Evolutionary conservation across 75 land plant genomes (phyloP).

Genomic region (Sequoia sempervirens): DNA sequence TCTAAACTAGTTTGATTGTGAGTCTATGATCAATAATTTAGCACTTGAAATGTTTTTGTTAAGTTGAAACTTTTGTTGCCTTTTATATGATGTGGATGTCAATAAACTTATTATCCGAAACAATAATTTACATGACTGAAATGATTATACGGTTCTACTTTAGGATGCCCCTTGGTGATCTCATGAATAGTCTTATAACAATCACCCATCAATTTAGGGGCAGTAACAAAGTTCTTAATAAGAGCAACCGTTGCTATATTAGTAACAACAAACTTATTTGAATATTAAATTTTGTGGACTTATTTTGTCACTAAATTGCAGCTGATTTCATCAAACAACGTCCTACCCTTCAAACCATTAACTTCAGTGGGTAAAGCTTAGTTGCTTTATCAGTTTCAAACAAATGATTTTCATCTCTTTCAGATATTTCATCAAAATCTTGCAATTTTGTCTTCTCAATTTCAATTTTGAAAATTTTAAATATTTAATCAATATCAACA

Average conservation of each 20-base stretch:
- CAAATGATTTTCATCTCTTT: neutral
- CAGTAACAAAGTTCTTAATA: neutral
- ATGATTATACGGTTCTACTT: neutral
- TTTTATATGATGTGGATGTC: neutral
- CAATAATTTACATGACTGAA: neutral
- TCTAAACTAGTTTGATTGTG: neutral
- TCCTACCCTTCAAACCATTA: neutral
- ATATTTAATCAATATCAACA: neutral
- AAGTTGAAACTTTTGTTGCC: neutral
- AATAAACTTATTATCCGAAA: neutral
- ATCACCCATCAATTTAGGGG: neutral
- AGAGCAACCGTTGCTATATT: neutral
- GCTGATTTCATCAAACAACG: neutral
- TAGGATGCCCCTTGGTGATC: neutral
- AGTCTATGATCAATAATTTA: neutral
- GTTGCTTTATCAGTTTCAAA: neutral
- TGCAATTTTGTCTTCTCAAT: neutral
- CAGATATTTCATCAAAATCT: neutral
- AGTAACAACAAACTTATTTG: neutral
- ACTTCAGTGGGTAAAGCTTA: neutral
- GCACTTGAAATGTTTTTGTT: neutral
- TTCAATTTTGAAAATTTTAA: neutral
- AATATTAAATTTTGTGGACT: neutral
- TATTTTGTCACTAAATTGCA: neutral
- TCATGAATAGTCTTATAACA: neutral